Base-by-base conservation (phyloP, 2,329 filamentous ascomycete genomes). In the Fusarium graminum region DNA sequence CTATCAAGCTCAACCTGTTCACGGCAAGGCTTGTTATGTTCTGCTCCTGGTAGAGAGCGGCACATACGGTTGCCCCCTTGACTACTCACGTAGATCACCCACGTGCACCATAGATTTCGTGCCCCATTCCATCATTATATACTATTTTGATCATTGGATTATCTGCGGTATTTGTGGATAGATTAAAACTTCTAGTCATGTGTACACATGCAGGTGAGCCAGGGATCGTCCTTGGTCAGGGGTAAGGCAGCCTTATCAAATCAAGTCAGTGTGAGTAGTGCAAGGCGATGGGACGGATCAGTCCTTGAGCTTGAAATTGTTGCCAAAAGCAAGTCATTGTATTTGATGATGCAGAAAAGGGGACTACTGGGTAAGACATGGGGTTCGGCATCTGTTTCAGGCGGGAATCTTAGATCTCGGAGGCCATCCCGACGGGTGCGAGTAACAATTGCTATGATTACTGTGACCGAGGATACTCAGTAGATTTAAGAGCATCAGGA, bases 381-480 rank as follows among this genome's bases (percentile, higher is more conserved):
- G 39, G 26, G n/a, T 16, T 17, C 38, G 41, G 41, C 26, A 43
- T 38, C 38, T 70, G 59, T 68, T 56, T 66, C 68, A 44, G 69
- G 39, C 39, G 52, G 54, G 49, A 49, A 70, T 68, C 50, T 71
- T 28, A 44, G 52, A 71, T 63, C 38, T 52, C 63, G 40, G 53
- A 63, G 45, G 46, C 34, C 57, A 22, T 50, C 22, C 42, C 42
- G 42, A 26, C 34, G 38, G 39, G 47, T 56, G 26, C 52, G 55
- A 64, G 55, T 30, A 54, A 62, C 52, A 22, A 34, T 25, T n/a
- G 26, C 16, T 28, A 19, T 14, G 9, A 60, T 32, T 29, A 16
- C 17, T 19, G 17, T 13, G n/a, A 4, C 13, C 2, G 5, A 6
- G 42, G 19, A 9, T 8, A 28, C 28, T 19, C 4, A 11, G 3